Evolutionary conservation across 176 grass and related monocot genomes (phyloP), one percentile per base, ranked within the genome.

Genomic region (Juncus inflexus): DNA sequence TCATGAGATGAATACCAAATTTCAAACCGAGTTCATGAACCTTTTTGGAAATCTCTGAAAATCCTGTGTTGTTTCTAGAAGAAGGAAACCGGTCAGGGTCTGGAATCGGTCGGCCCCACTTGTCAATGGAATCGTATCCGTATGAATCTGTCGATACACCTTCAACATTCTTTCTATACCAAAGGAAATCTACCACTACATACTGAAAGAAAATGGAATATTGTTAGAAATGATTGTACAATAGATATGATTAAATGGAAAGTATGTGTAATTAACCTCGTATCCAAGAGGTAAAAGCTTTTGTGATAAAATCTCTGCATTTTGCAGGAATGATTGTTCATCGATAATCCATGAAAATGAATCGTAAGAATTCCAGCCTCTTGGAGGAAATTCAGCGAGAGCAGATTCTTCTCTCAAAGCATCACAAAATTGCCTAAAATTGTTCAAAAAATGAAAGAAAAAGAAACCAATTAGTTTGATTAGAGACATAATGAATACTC

Each of bases 281-380:
- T 96, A 96, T 78, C 91, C 76, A 60, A 78, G 63, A 10, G 76
- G 73, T 35, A 85, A 67, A 55, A 96, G 69, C 62, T 83, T 87
- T 15, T 87, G 67, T 69, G 87, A 64, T 69, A 90, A n/a, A 59
- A 90, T 80, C 61, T 83, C 58, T 50, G 87, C 87, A 70, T 90
- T 96, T 47, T 87, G 51, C 65, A 90, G n/a, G 72, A 85, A 90
- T 4, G 78, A 68, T 61, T 69, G 60, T 78, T 96, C 91, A 3
- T 90, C 81, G 14, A 96, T 53, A 6, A 38, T 78, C 91, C 91
- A 96, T 13, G 87, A 90, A 60, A 96, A 96, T 9, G 87, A 96
- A 73, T 96, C 91, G 61, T 87, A 96, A 1, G 87, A 96, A 80
- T 96, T 96, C 91, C 87, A 96, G 3, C 91, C 87, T 61, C 87